A percentile compares a stretch with the other conserved stretches of the same genome.
These are phyloP conservation scores for Kluyveromyces sp. DNA, from an alignment of 1,139 yeast genomes.

Conservation along the genomic window DNA sequence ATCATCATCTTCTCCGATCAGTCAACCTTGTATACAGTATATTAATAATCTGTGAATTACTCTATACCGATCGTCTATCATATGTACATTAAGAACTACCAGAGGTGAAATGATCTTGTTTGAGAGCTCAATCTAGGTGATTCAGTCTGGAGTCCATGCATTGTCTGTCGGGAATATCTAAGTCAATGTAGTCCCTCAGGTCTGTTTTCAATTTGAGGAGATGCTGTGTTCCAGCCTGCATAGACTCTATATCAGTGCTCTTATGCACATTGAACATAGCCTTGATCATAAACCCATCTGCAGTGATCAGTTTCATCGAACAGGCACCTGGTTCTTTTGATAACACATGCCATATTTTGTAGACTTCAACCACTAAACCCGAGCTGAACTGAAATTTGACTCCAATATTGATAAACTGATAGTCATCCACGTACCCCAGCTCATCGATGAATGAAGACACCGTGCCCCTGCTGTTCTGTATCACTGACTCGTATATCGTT, in stretches of 20 bases:
- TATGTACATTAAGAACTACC: conserved; percentile 2
- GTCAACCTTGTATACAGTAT: neutral
- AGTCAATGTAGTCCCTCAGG: conserved; percentile 56
- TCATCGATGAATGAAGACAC: conserved; percentile 47
- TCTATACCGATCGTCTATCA: neutral
- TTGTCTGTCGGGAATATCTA: conserved; percentile 71
- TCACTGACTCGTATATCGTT: conserved; percentile 60
- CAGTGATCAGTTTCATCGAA: conserved; percentile 27
- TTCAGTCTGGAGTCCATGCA: conserved; percentile 67
- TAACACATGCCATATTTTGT: conserved; percentile 27
- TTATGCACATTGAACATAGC: conserved; percentile 63
- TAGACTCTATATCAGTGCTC: conserved; percentile 68
- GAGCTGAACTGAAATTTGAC: conserved; percentile 53
- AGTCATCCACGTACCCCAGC: conserved; percentile 63
- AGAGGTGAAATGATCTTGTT: neutral
- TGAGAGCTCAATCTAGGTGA: conserved; percentile 8
- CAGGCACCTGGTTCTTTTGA: conserved; percentile 11
- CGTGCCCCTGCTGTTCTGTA: conserved; percentile 32
- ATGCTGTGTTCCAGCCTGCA: conserved; percentile 58
- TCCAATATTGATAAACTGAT: conserved; percentile 39
- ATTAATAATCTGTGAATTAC: neutral
- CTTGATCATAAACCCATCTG: conserved; percentile 42
- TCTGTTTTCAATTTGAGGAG: conserved; percentile 56
- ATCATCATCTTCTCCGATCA: conserved; percentile 1
- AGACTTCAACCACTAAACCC: conserved; percentile 51